Base-by-base conservation (phyloP, 306 rosid genomes). In the Prunus fruticosa region DNA sequence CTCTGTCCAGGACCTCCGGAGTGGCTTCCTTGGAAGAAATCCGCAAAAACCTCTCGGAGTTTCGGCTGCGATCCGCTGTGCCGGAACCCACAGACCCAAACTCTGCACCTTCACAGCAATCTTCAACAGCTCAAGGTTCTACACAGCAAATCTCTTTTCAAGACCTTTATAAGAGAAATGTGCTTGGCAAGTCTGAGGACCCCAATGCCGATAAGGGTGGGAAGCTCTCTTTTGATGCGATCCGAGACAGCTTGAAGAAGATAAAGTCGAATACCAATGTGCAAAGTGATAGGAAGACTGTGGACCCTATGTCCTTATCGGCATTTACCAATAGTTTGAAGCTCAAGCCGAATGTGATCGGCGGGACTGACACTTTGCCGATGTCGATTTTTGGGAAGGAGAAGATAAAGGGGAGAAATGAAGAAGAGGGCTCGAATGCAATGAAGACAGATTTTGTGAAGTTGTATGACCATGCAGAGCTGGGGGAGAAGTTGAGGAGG, bases 401-500 rank as follows among this genome's bases (percentile, higher is more conserved):
- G 72, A 23, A 65, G 82, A 74, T 46, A 12, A 28, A 28, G 74
- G 76, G 68, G 74, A 69, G 28, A 47, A 74, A 6, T 20, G 78
- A 13, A 16, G 76, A 32, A n/a, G 50, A 27, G 4, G 71, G 47
- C 2, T 9, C 69, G 8, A 62, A 25, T 20, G 60, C 64, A 2
- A 66, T 8, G 90, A 77, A 34, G 75, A 63, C 78, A 4, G 81
- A 64, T 64, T 88, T 73, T 43, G 53, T 81, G 79, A 87, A 11
- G 96, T 14, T 1, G 13, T 89, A 87, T 79, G 15, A 14, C 46
- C 4, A 49, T 4, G 52, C 5, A 2, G 89, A 85, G 1, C 71
- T 94, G 85, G 98, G 97, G 45, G 52, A 71, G 58, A 91, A 79
- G 79, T 82, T 92, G 89, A 89, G 64, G 83, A 43, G 15, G n/a